These are phyloP conservation scores for Xylaria nigripes DNA, from an alignment of 495 filamentous ascomycete species.

Conservation along the genomic window DNA sequence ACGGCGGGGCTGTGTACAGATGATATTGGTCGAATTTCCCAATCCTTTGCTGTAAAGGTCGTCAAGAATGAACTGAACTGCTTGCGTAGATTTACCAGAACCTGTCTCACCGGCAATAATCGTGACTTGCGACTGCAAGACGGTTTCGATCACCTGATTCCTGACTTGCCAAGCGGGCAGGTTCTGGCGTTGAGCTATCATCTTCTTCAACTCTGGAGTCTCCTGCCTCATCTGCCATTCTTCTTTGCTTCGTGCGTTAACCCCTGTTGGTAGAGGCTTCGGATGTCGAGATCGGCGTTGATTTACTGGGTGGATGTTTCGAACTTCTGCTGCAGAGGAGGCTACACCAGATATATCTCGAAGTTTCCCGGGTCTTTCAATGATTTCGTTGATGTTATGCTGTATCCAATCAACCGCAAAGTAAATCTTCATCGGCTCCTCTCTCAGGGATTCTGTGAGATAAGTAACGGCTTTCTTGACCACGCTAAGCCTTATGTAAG, in stretches of 20 bases:
- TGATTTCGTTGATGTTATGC: slow-evolving; percentile 61
- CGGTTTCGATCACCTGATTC: slow-evolving; percentile 63
- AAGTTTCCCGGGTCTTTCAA: slow-evolving; percentile 73
- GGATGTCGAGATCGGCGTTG: slow-evolving; percentile 43
- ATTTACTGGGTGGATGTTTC: slow-evolving; percentile 18
- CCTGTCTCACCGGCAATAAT: slow-evolving; percentile 97
- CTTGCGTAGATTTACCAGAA: slow-evolving; percentile 93
- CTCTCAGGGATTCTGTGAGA: slow-evolving; percentile 57
- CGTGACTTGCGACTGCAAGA: slow-evolving; percentile 71
- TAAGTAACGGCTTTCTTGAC: slow-evolving; percentile 67
- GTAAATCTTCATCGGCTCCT: slow-evolving; percentile 79
- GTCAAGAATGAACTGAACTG: slow-evolving; percentile 91
- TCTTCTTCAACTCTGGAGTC: slow-evolving; percentile 55
- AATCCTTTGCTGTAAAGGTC: slow-evolving; percentile 72
- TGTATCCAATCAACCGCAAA: slow-evolving; percentile 87
- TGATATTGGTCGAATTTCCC: slow-evolving; percentile 76
- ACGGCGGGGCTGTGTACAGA: slow-evolving; percentile 90
- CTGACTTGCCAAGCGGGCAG: slow-evolving; percentile 84
- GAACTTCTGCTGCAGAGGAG: slow-evolving; percentile 47
- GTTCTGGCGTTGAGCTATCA: slow-evolving; percentile 58
- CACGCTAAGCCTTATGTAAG: slow-evolving; percentile 86
- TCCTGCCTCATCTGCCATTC: slow-evolving; percentile 40
- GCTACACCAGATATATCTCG: slow-evolving; percentile 69
- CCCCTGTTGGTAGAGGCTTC: slow-evolving; percentile 40
- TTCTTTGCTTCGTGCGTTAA: slow-evolving; percentile 33